These are phyloP conservation scores for Suillus subalutaceus DNA, from an alignment of 768 basidiomycete genomes.

Conservation along the genomic window DNA sequence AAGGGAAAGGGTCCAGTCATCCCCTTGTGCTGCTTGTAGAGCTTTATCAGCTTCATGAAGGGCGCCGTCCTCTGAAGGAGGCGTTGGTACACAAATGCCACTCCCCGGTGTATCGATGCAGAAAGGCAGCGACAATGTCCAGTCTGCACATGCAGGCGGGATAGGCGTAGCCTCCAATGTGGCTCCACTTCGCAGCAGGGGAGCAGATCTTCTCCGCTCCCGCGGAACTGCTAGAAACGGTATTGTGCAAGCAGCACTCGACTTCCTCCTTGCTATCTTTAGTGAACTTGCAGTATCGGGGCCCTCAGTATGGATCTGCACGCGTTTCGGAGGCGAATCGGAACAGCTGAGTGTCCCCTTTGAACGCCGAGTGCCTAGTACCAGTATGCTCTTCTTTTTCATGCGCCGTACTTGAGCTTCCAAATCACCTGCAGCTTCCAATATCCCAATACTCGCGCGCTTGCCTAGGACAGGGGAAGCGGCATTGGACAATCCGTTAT, in stretches of 20 bases:
- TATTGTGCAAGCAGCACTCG: slow-evolving; percentile 20
- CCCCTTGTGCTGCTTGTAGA: slow-evolving; percentile 19
- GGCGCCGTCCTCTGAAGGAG: slow-evolving; percentile 10
- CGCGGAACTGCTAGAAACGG: slow-evolving; percentile 25
- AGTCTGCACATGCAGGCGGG: slow-evolving; percentile 19
- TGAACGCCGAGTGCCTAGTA: slow-evolving; percentile 30
- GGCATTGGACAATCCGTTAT: not conserved
- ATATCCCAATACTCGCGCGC: slow-evolving; percentile 32
- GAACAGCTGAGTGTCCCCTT: slow-evolving; percentile 20
- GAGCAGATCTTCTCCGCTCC: slow-evolving; percentile 35
- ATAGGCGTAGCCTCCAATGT: not conserved
- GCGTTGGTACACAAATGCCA: slow-evolving; percentile 4
- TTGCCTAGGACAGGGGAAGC: slow-evolving; percentile 4
- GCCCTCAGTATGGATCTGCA: slow-evolving; percentile 32
- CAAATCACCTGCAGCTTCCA: slow-evolving; percentile 29
- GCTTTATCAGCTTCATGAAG: slow-evolving; percentile 4
- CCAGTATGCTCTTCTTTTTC: slow-evolving; percentile 29
- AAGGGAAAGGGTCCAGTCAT: slow-evolving; percentile 32
- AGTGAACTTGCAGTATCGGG: slow-evolving; percentile 11
- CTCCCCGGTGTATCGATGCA: slow-evolving; percentile 30
- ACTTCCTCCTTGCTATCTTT: slow-evolving; percentile 26
- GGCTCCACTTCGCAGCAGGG: slow-evolving; percentile 21
- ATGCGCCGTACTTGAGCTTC: slow-evolving; percentile 18
- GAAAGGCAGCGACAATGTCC: slow-evolving; percentile 35
- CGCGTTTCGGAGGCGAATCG: slow-evolving; percentile 23